A percentile compares a stretch with the other conserved stretches of the same genome.
These are phyloP conservation scores for Didymella segeticola DNA, from an alignment of 2,329 filamentous ascomycete species.

Conservation along the genomic window DNA sequence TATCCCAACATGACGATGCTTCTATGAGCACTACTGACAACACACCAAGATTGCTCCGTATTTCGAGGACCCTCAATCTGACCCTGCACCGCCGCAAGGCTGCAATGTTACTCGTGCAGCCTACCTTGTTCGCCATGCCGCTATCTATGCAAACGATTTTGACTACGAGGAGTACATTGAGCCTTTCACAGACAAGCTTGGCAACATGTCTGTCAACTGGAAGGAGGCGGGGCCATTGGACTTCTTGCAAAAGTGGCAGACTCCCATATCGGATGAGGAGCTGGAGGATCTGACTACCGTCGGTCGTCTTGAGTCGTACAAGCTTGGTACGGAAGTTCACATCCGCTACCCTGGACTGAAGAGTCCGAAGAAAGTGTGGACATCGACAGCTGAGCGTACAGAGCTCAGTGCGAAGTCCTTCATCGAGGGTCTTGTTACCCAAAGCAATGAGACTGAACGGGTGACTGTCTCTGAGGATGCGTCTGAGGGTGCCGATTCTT, in stretches of 20 bases:
- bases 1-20: background rate
- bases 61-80: conserved; percentile 57
- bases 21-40: background rate
- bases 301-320: conserved; percentile 66
- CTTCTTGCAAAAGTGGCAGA: conserved; percentile 64
- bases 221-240: conserved; percentile 60
- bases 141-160: conserved; percentile 61
- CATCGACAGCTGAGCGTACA: conserved; percentile 68
- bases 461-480: conserved; percentile 64
- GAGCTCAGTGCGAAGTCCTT: conserved; percentile 65
- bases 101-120: conserved; percentile 59
- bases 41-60: conserved; percentile 52
- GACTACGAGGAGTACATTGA: conserved; percentile 60
- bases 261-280: conserved; percentile 64
- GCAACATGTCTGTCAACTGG: conserved; percentile 67
- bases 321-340: conserved; percentile 64
- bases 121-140: conserved; percentile 59
- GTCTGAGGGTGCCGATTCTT: conserved; percentile 63
- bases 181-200: conserved; percentile 62
- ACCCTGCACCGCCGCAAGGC: conserved; percentile 57
- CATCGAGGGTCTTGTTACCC: conserved; percentile 62
- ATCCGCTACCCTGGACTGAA: conserved; percentile 64
- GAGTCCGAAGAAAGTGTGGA: conserved; percentile 64
- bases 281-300: conserved; percentile 66
- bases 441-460: conserved; percentile 61